Percentiles rank a stretch among this genome's conserved stretches.
These are phyloP conservation scores for Massospora cicadina DNA, from an alignment of 371 early-diverging fungal genomes.

Conservation along the genomic window DNA sequence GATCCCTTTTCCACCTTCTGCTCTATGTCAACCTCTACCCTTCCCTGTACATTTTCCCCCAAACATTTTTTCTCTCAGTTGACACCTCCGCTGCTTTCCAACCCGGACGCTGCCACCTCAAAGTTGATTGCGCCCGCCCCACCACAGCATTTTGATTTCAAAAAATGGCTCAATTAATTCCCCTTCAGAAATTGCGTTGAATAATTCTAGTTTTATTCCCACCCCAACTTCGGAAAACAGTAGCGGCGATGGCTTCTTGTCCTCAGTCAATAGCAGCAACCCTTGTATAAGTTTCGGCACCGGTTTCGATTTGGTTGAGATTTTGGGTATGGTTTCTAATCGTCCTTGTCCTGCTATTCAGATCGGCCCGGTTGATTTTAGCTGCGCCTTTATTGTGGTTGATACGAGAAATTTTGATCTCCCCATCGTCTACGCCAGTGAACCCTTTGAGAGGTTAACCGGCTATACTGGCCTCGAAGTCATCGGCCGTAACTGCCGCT, in stretches of 20 bases:
- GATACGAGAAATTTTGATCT: conserved; percentile 25
- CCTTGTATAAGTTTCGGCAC: conserved; percentile 26
- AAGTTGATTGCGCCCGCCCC: background rate
- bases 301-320: conserved; percentile 41
- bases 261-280: background rate
- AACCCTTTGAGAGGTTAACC: conserved; percentile 36
- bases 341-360: conserved; percentile 29
- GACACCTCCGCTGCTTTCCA: background rate
- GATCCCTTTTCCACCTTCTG: background rate
- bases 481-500: conserved; percentile 43
- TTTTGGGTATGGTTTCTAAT: conserved; percentile 23
- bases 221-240: background rate
- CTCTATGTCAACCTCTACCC: background rate
- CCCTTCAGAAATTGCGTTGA: background rate
- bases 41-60: background rate
- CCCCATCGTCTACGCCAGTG: conserved; percentile 34
- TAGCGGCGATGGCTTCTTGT: background rate
- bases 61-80: background rate
- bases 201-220: background rate
- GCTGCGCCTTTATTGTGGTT: conserved; percentile 29
- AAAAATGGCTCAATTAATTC: background rate
- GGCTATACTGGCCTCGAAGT: conserved; percentile 31
- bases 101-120: background rate
- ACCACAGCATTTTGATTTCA: background rate
- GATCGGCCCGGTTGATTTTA: conserved; percentile 37